These are phyloP conservation scores for Globisporangium polare DNA, from an alignment of 352 stramenopile species.

Conservation along the genomic window DNA sequence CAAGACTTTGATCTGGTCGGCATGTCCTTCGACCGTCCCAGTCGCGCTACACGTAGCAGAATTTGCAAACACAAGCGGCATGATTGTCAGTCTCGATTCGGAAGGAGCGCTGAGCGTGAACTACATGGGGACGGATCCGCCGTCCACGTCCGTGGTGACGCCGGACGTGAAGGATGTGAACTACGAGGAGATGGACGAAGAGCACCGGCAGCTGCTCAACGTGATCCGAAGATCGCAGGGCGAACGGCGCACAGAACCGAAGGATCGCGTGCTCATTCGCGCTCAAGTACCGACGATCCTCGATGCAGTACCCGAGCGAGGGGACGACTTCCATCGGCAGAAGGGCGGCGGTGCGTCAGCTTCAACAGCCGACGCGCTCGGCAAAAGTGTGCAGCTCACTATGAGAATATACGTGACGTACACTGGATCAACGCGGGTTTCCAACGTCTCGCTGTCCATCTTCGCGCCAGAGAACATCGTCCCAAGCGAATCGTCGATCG, in stretches of 20 bases:
- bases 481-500: slow-evolving; percentile 52
- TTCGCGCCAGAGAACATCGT: slow-evolving; percentile 58
- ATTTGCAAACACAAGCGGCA: slow-evolving; percentile 71
- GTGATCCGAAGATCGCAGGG: slow-evolving; percentile 79
- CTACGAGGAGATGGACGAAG: slow-evolving; percentile 90
- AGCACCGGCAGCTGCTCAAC: slow-evolving; percentile 83
- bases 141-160: slow-evolving; percentile 63
- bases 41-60: slow-evolving; percentile 61
- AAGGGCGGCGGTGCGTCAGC: background rate
- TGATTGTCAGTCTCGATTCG: slow-evolving; percentile 79
- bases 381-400: slow-evolving; percentile 48
- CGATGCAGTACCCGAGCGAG: slow-evolving; percentile 43
- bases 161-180: slow-evolving; percentile 82
- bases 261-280: slow-evolving; percentile 72
- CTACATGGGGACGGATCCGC: slow-evolving; percentile 89
- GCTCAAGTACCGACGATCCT: slow-evolving; percentile 68
- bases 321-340: slow-evolving; percentile 17
- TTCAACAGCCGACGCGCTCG: slow-evolving; percentile 3
- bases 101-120: slow-evolving; percentile 73
- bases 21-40: slow-evolving; percentile 44
- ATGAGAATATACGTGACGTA: slow-evolving; percentile 84
- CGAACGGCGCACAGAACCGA: slow-evolving; percentile 58
- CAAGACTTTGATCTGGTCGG: slow-evolving; percentile 78
- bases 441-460: slow-evolving; percentile 77
- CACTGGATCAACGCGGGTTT: slow-evolving; percentile 55